phyloP scores from a whole-genome alignment of 257 asterid genomes.

The Leonotis leonurus region DNA sequence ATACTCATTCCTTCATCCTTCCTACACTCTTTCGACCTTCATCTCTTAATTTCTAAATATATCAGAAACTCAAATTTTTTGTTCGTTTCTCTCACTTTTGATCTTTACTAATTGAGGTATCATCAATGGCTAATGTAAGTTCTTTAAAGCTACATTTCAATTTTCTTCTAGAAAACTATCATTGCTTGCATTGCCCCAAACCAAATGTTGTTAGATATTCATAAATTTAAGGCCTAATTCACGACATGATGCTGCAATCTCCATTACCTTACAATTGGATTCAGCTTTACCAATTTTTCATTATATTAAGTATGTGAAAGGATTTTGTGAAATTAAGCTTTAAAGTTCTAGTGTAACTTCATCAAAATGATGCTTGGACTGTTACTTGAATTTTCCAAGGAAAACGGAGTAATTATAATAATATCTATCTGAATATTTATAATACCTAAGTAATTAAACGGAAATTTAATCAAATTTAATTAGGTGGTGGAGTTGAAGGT shows the following conservation, averaged over 20 bases:
- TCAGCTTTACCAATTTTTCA: too few relatives aligned
- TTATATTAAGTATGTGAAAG: too few relatives aligned
- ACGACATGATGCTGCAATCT: not conserved
- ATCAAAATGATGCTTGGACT: not conserved
- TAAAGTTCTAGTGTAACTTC: not conserved
- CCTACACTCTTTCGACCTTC: not conserved
- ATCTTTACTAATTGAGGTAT: not conserved
- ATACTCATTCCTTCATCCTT: conserved; percentile 10
- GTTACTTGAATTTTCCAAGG: not conserved
- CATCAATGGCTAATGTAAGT: conserved; percentile 62
- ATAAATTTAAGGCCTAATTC: not conserved
- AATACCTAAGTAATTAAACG: too few relatives aligned
- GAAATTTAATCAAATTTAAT: too few relatives aligned
- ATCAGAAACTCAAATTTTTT: not conserved
- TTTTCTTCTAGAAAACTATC: not conserved
- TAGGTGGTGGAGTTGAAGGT: conserved; percentile 87
- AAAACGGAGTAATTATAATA: too few relatives aligned
- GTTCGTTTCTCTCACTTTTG: not conserved
- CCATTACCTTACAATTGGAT: too few relatives aligned
- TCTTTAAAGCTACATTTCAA: not conserved
- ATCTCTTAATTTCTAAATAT: not conserved
- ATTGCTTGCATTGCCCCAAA: too few relatives aligned
- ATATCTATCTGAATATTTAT: too few relatives aligned
- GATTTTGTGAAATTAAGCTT: too few relatives aligned
- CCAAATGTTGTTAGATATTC: not conserved